These are phyloP conservation scores for Saccharomyces jurei DNA, from an alignment of 805 yeast genomes.

Conservation along the genomic window DNA sequence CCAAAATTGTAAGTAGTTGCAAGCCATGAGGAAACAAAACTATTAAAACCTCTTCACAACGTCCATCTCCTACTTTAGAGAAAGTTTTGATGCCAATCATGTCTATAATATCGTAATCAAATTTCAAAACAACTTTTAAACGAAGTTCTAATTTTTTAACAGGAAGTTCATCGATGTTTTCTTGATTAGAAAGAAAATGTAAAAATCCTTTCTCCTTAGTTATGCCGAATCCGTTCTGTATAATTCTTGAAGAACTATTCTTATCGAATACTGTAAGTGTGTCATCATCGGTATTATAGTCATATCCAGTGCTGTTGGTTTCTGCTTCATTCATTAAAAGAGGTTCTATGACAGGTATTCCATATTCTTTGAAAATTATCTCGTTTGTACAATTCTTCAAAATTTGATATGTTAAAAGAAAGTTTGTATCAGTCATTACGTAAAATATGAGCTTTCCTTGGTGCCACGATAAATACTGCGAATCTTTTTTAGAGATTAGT, in stretches of 20 bases:
- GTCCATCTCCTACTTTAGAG: constrained; percentile 10
- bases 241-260: constrained; percentile 22
- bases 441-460: constrained; percentile 24
- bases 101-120: constrained; percentile 26
- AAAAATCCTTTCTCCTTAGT: constrained; percentile 27
- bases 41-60: constrained; percentile 18
- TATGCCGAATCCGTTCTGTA: constrained; percentile 29
- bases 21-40: constrained; percentile 26
- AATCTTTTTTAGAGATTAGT: constrained; percentile 10
- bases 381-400: constrained; percentile 16
- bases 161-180: constrained; percentile 25
- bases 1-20: constrained; percentile 21
- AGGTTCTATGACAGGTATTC: constrained; percentile 20
- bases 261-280: constrained; percentile 27
- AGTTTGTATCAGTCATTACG: constrained; percentile 24
- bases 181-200: constrained; percentile 17
- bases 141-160: constrained; percentile 26
- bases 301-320: constrained; percentile 15
- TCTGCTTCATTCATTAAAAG: constrained; percentile 7
- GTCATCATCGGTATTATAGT: constrained; percentile 23
- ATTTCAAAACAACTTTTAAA: constrained; percentile 26
- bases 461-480: constrained; percentile 4
- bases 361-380: constrained; percentile 24
- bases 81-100: constrained; percentile 20
- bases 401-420: constrained; percentile 26